Percentiles rank a stretch among this genome's conserved stretches.
phyloP scores from a whole-genome alignment of 73 alveolate genomes.

The Blepharisma stoltei region DNA sequence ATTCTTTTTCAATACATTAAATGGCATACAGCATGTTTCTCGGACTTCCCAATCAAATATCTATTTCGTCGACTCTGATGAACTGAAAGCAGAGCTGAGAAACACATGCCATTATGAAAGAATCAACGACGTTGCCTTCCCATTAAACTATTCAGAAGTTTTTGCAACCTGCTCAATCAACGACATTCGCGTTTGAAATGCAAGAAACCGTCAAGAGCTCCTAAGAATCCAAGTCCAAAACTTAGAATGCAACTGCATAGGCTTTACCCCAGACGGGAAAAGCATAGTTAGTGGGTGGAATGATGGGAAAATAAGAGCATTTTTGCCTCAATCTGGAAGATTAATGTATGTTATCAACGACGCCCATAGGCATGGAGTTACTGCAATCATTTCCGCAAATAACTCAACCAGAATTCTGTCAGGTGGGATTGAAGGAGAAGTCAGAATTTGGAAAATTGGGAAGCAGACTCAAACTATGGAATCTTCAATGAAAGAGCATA shows the following conservation, averaged over 20 bases:
- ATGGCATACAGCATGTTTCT: too few species aligned
- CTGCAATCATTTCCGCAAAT: constrained; percentile 65
- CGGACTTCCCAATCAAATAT: constrained; percentile 81
- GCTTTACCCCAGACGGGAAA: constrained; percentile 88
- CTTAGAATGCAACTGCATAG: constrained; percentile 81
- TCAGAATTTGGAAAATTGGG: constrained; percentile 93
- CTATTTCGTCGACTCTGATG: constrained; percentile 78
- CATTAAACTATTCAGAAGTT: constrained; percentile 68
- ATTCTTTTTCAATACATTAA: too few species aligned
- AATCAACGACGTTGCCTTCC: constrained; percentile 88
- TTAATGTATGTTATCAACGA: constrained; percentile 86
- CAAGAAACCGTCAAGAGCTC: constrained; percentile 79
- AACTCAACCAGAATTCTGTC: constrained; percentile 73
- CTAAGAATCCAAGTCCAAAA: constrained; percentile 93
- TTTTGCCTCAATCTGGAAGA: constrained; percentile 95
- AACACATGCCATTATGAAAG: constrained; percentile 95
- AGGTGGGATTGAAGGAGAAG: constrained; percentile 98
- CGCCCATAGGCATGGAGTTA: constrained; percentile 89
- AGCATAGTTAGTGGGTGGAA: constrained; percentile 90
- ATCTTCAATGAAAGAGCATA: constrained; percentile 81
- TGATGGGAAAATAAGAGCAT: constrained; percentile 96
- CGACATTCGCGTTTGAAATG: constrained; percentile 89
- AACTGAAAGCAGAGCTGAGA: constrained; percentile 85
- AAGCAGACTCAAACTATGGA: constrained; percentile 79
- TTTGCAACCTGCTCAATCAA: constrained; percentile 86